Base-by-base conservation (phyloP, 192 early-diverging fungal genomes). In the Coemansia sp. region DNA sequence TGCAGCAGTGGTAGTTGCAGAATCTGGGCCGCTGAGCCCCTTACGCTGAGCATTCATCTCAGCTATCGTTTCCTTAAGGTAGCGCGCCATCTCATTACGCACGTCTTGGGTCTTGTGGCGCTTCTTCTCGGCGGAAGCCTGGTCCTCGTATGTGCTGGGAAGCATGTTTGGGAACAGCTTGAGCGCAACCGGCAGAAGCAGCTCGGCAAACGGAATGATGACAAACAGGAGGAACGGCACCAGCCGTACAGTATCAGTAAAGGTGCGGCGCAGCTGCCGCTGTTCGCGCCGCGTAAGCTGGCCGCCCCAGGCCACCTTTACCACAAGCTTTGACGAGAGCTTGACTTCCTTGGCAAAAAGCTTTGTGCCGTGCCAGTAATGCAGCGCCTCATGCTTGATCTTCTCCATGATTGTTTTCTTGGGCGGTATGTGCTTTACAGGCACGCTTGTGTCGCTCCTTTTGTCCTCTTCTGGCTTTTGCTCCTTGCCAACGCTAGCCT, bases 161-260 rank as follows among this genome's bases (percentile, higher is more conserved):
- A 98, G 76, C 94, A 98, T 97, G 69, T 95, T 92, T 23, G 97
- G 97, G 89, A 97, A 98, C 51, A 98, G 79, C 76, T 93, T 91
- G 53, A 98, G 79, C 9, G 93, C 87, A 34, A 98, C 86, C 12
- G 97, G 97, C 39, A 98, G 79, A 49, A 94, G 83, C n/a, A 98
- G 85, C 83, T 98, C 97, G 73, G 94, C 89, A 78, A 98, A 98
- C 45, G 97, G 97, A 38, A 98, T 92, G 51, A 94, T 84, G 33
- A 98, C 65, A 71, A 98, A 94, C 68, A 97, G 87, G 12, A 93
- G 83, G 69, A 98, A 97, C 33, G 97, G 97, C 46, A 97, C 88
- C 60, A 98, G 77, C 16, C 95, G 89, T 43, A 94, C 64, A 33
- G 97, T 76, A 75, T 98, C 97, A 56, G 86, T 87, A 48, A 90